Evolutionary conservation across 2,329 filamentous ascomycete genomes (phyloP), one percentile per base, ranked within the genome.

Genomic region (Monosporascus sp.): DNA sequence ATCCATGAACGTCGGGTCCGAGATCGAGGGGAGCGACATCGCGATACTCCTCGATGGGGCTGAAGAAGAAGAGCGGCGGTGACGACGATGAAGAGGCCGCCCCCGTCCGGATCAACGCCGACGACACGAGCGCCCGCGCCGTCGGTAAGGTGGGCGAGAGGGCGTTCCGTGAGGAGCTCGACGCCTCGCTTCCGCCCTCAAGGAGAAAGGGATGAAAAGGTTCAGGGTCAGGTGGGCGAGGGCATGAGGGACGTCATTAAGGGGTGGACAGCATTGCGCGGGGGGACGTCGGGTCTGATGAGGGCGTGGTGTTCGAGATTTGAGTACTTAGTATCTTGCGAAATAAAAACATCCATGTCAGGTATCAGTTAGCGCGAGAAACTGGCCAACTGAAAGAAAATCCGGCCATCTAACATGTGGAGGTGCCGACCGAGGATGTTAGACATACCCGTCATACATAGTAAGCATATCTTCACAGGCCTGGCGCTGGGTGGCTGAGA

Each of bases 221-320:
- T 52, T 68, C 5, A 49, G 43, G 31, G 38, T 65, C 1, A 49
- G 27, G 2, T 67, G 64, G 65, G 63, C 6, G 55, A 62, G 54
- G 62, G 63, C 14, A 66, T 68, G 64, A 55, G 58, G 49, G 60
- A 54, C 24, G 61, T 63, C 2, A 41, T 52, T 15, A 51, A 60
- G 47, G 65, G 63, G 1, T 67, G 65, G 63, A 66, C 46, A 48
- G 51, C 14, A 52, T 66, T 20, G 61, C 61, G 4, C 49, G 47
- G 8, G 60, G 62, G 2, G 58, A 62, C 51, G 61, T 62, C 2
- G 18, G 48, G 47, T 52, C 65, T 3, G 61, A 62, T 14, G 63
- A 66, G 53, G 64, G 61, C 22, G 51, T 68, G 53, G 62, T 59
- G n/a, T 68, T 61, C 49, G 59, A 57, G 56, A 2, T 67, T 43